phyloP scores from a whole-genome alignment of 2,329 filamentous ascomycete species.

The Nemania sp. region DNA sequence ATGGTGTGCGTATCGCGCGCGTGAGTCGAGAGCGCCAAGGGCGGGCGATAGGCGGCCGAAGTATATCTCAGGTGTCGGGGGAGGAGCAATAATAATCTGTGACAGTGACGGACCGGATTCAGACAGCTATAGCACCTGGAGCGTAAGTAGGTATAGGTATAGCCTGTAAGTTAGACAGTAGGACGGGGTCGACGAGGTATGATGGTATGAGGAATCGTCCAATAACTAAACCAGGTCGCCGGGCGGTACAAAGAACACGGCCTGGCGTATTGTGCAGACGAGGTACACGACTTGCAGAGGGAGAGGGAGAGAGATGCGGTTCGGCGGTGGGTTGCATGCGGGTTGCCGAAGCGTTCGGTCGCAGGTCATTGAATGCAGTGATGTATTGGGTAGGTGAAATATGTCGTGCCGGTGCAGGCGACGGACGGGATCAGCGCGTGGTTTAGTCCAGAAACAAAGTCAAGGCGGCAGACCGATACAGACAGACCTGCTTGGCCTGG shows the following conservation, averaged over 20 bases:
- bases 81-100: background rate
- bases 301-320: background rate
- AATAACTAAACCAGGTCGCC: slow-evolving; percentile 23
- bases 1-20: slow-evolving; percentile 26
- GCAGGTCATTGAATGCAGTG: slow-evolving; percentile 14
- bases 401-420: slow-evolving; percentile 30
- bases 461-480: slow-evolving; percentile 29
- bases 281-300: background rate
- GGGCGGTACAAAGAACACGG: slow-evolving; percentile 9
- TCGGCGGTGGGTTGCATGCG: slow-evolving; percentile 22
- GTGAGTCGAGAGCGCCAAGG: slow-evolving; percentile 28
- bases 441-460: slow-evolving; percentile 21
- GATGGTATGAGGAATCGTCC: slow-evolving; percentile 16
- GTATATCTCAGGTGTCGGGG: slow-evolving; percentile 19
- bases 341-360: slow-evolving; percentile 19
- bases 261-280: slow-evolving; percentile 13
- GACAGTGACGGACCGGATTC: background rate
- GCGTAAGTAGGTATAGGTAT: background rate
- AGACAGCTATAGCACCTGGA: background rate
- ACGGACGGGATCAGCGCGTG: slow-evolving; percentile 37
- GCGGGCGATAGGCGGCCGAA: slow-evolving; percentile 20
- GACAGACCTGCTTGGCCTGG: slow-evolving; percentile 7
- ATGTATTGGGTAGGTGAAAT: slow-evolving; percentile 23
- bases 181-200: background rate
- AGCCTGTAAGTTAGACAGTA: background rate